Base-by-base conservation (phyloP, 768 basidiomycete genomes). In the Xerocomellus chrysenteron region DNA sequence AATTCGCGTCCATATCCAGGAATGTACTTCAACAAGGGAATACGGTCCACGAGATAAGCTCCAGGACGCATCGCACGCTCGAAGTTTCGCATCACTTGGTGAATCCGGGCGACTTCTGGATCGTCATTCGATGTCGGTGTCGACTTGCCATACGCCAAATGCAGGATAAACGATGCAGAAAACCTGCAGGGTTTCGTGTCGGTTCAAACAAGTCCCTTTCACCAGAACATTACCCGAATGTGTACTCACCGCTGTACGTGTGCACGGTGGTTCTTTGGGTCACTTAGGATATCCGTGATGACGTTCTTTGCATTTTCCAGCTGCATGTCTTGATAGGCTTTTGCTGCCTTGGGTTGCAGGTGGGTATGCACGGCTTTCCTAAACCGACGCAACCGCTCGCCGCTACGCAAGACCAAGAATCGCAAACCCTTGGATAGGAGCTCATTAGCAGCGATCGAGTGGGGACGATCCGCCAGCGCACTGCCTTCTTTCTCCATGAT, bases 401-500 rank as follows among this genome's bases (percentile, higher is more conserved):
- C 28, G 28, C 28, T 28, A 28, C 6, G 28, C 28, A 28, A 28
- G n/a, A 84, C 68, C 41, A 83, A 47, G 30, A 80, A 69, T 21
- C 82, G 68, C 80, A 84, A 78, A 0, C 78, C 82, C 2, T 78
- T 79, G 0, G 77, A 80, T 0, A 84, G 68, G 0, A 80, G 75
- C 44, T 84, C 82, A 0, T 80, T 80, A 0, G 79, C 82, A 1
- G 83, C 74, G 35, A 86, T 78, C 39, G 70, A 76, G 2, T 64
- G 64, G 9, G 84, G 84, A 46, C 84, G 69, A 60, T 85, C 83
- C 0, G 72, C 78, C 13, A 80, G 69, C 0, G 71, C 63, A 0
- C 75, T 76, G 0, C 83, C 83, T 55, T 82, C 79, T 52, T 81
- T 80, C 65, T 85, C 83, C 82, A 85, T 80, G 43, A 85, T 79